Conservation (phyloP, 192 early-diverging fungal genomes). For the Umbelopsis vinacea region DNA sequence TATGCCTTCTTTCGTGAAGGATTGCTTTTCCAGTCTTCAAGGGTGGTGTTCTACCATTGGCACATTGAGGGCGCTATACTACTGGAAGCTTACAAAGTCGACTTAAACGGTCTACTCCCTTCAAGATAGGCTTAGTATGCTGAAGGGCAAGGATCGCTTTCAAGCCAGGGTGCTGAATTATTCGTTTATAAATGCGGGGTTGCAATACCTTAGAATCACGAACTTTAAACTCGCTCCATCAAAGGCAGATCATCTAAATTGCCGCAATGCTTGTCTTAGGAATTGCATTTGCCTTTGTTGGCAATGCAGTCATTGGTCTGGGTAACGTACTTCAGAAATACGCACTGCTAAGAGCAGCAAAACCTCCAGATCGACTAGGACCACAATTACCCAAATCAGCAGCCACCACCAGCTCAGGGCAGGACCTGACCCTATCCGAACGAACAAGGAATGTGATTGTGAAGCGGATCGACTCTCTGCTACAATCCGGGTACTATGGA, state of each 20-base stretch:
- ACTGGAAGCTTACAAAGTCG: no score
- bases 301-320: constrained; percentile 35
- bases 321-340: constrained; percentile 38
- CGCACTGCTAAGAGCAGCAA: constrained; percentile 23
- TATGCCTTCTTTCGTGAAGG: no score
- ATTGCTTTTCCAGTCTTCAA: no score
- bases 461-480: neutral
- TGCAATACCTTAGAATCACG: no score
- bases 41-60: no score
- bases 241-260: neutral
- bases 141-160: no score
- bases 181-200: no score
- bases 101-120: no score
- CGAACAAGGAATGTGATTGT: neutral
- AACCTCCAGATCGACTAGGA: neutral
- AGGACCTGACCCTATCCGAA: neutral
- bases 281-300: constrained; percentile 28
- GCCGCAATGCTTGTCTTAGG: constrained; percentile 2
- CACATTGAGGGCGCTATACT: no score
- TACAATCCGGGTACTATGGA: constrained; percentile 6
- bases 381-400: constrained; percentile 3
- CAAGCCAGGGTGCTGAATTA: no score
- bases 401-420: neutral
- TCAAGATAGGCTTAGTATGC: no score
- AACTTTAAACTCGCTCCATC: no score